Conservation (phyloP, 805 yeast genomes). For the Hyphopichia homilentoma region DNA sequence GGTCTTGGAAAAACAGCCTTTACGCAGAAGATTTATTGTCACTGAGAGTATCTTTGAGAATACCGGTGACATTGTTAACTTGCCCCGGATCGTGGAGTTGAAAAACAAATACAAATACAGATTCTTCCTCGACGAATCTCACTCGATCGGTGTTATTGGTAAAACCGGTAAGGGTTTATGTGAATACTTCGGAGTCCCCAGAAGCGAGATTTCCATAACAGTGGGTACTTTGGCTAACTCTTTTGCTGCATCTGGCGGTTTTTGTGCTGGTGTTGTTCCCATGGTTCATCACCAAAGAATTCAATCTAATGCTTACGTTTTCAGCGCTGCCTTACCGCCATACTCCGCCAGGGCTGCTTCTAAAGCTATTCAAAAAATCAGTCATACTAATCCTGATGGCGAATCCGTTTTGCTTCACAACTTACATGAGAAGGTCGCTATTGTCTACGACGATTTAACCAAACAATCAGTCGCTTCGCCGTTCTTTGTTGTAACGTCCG, state of each 20-base stretch:
- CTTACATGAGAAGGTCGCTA: constrained; percentile 39
- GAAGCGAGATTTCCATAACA: constrained; percentile 77
- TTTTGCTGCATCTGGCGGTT: constrained; percentile 87
- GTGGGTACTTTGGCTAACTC: constrained; percentile 82
- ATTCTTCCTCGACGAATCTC: constrained; percentile 80
- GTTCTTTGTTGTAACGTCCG: constrained; percentile 53
- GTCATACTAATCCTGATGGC: constrained; percentile 24
- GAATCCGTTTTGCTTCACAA: constrained; percentile 26
- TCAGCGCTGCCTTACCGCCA: constrained; percentile 93
- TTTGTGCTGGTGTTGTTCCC: constrained; percentile 78
- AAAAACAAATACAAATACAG: constrained; percentile 83
- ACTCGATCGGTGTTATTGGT: constrained; percentile 85
- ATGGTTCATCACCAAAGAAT: constrained; percentile 93
- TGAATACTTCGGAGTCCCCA: constrained; percentile 66
- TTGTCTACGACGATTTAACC: constrained; percentile 39
- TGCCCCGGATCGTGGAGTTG: constrained; percentile 65
- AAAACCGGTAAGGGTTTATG: constrained; percentile 78
- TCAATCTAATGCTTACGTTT: constrained; percentile 84
- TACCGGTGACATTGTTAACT: constrained; percentile 74
- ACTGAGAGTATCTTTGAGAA: constrained; percentile 88
- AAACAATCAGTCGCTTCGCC: constrained; percentile 30
- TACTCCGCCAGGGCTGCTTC: constrained; percentile 72
- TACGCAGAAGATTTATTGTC: constrained; percentile 86
- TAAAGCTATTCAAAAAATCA: constrained; percentile 47
- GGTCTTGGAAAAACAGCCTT: constrained; percentile 62